Conservation (phyloP, 73 alveolate species). For the Paramecium primaurelia region DNA sequence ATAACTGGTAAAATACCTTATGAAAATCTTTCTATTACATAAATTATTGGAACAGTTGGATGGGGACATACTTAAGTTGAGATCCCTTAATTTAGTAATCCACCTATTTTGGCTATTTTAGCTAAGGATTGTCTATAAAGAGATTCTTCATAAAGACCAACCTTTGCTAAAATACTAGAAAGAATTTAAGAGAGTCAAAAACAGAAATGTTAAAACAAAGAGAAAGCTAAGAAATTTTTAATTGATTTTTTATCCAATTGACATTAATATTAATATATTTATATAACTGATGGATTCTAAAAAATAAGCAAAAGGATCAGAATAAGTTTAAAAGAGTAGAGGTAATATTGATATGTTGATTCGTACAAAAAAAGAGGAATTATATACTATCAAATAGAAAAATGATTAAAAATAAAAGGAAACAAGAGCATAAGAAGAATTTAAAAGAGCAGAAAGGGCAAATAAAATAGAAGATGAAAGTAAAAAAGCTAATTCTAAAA, state of each 20-base stretch:
- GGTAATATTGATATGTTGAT: conserved; percentile 56
- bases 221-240: neutral
- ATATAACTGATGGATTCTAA: conserved; percentile 47
- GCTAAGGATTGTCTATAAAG: conserved; percentile 41
- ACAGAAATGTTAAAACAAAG: neutral
- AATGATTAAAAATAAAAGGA: conserved; percentile 51
- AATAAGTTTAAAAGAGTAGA: conserved; percentile 39
- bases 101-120: conserved; percentile 11
- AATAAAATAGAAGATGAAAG: conserved; percentile 74
- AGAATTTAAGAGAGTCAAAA: neutral
- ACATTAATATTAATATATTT: neutral
- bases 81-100: conserved; percentile 42
- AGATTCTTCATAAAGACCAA: conserved; percentile 56
- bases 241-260: conserved; percentile 20
- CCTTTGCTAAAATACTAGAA: conserved; percentile 30
- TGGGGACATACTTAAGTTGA: conserved; percentile 45
- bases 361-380: conserved; percentile 42
- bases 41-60: conserved; percentile 55
- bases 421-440: conserved; percentile 53
- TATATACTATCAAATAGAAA: conserved; percentile 25
- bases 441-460: conserved; percentile 40
- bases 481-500: conserved; percentile 76
- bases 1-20: conserved; percentile 52
- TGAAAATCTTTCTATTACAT: conserved; percentile 17
- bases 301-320: conserved; percentile 51